Conservation (phyloP, 73 alveolate species). For the Paramecium sonneborni region DNA sequence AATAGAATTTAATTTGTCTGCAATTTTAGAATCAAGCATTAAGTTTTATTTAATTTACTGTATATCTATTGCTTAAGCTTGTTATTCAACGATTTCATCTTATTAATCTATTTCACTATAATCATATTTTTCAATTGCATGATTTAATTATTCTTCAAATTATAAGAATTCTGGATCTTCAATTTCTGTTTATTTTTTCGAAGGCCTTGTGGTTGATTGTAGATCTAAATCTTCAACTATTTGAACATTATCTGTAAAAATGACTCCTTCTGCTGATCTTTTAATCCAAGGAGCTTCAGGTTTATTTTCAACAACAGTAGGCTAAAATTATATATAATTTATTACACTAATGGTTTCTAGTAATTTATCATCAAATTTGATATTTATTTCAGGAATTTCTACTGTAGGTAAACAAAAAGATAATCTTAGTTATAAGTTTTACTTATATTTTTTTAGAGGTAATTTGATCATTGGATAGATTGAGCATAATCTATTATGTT, state of each 20-base stretch:
- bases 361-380: slow-evolving; percentile 56
- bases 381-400: slow-evolving; percentile 56
- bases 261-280: slow-evolving; percentile 65
- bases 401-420: slow-evolving; percentile 62
- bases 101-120: slow-evolving; percentile 12
- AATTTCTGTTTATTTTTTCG: neutral
- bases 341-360: slow-evolving; percentile 43
- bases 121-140: slow-evolving; percentile 32
- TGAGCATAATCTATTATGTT: slow-evolving; percentile 51
- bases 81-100: slow-evolving; percentile 13
- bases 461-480: neutral
- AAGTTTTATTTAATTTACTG: neutral
- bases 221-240: slow-evolving; percentile 60
- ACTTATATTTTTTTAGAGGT: neutral
- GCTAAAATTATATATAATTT: neutral
- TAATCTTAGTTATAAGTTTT: neutral
- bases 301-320: slow-evolving; percentile 67
- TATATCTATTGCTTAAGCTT: neutral
- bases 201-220: slow-evolving; percentile 27
- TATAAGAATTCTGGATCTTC: neutral
- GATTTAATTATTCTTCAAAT: neutral
- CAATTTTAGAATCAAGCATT: slow-evolving; percentile 33
- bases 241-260: slow-evolving; percentile 64
- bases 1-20: slow-evolving; percentile 35
- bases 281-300: slow-evolving; percentile 71